Base-by-base conservation (phyloP, 2,329 filamentous ascomycete species). In the Colletotrichum chrysophilum region DNA sequence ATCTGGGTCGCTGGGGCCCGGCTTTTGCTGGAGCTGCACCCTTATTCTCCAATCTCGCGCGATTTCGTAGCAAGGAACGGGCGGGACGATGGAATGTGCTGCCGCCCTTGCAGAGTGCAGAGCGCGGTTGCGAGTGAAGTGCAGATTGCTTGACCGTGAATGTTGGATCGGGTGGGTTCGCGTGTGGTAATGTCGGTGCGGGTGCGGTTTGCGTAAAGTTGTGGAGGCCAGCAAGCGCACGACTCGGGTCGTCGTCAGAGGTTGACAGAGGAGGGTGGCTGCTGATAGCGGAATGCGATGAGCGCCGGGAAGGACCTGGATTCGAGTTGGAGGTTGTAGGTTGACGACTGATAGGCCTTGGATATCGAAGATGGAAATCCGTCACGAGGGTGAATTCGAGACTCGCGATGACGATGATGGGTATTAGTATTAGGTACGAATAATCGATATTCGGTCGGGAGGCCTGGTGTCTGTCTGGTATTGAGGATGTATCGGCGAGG, bases 181-280 rank as follows among this genome's bases (percentile, higher is more conserved):
- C 21, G 67, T 70, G 48, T 34, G 14, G 36, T 30, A 70, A 62
- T 70, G 55, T 70, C 67, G 67, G 66, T 61, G 66, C 66, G 66
- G 67, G 56, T 60, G 70, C 70, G 34, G 70, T 65, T 58, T 75
- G 70, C 56, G 65, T 69, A 75, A 32, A 73, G 70, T 71, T 73
- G 73, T 73, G 73, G 70, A 73, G 70, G 71, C 56, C 28, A 24
- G 43, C 28, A 43, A 68, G 70, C 62, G 43, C 73, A 62, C 64
- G 73, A 75, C 64, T 75, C 73, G 73, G 69, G 61, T 32, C 58
- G 70, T 73, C 58, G 73, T 75, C 52, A 67, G 70, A 75, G 56
- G 73, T 75, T 75, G 21, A 68, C 62, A 69, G 70, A 34, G 32
- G 43, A 62, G 62, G 55, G 66, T 69, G 55, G 52, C 32, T 36